Base-by-base conservation (phyloP, 257 asterid genomes). In the Anisodus tanguticus region DNA sequence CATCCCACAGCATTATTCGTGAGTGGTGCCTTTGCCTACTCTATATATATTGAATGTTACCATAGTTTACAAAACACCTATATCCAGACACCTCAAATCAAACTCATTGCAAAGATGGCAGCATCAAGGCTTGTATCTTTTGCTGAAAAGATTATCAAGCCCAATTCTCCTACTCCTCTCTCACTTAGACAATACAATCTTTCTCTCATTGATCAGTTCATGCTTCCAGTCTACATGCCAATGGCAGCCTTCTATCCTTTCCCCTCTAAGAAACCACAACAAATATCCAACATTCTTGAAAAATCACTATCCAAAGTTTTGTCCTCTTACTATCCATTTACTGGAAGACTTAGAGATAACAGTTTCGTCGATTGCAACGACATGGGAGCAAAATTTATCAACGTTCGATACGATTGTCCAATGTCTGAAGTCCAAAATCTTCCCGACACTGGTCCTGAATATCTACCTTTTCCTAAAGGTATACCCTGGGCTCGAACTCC, bases 251-350 rank as follows among this genome's bases (percentile, higher is more conserved):
- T 83, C 60, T 72, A 83, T 58, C 39, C 53, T 26, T 26, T n/a
- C 35, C 1, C 26, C 15, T 13, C n/a, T 26, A 51, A 77, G 51
- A 51, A 45, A 2, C 60, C 54, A n/a, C 1, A 1, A 17, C 59
- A 17, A 17, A 72, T 55, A 13, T 70, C 85, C 58, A 12, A 37
- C 6, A 55, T 31, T 54, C 62, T 86, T 19, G 68, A 66, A 15
- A 41, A 67, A 16, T 86, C 86, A 0, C 12, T 86, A 8, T 83
- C 86, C 4, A 55, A 78, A 8, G 10, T 31, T 35, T 39, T 86
- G 2, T 1, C 81, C 11, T 66, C 45, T 19, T 86, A 77, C 69
- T 86, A 54, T 31, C 88, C 88, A 5, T 83, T 85, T 71, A 85
- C 87, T 6, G 87, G 84, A 68, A 68, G 67, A 9, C 59, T 79